Evolutionary conservation across 306 rosid species (phyloP), one percentile per base, ranked within the genome.

Genomic region (Begonia peltatifolia): DNA sequence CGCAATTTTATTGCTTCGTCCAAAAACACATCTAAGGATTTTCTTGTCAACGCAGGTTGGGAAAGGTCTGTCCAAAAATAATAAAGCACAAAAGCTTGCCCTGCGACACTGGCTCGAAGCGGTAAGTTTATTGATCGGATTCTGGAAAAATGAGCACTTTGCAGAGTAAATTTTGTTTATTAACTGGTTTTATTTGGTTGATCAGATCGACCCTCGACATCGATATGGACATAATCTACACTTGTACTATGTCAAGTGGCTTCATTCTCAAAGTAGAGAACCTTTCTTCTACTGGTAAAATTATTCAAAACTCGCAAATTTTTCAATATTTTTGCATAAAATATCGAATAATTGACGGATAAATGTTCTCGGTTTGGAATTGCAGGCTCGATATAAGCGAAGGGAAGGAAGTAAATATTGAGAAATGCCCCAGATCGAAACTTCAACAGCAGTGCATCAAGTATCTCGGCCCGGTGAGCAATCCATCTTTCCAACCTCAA

Each of bases 81-180:
- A 63, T 1, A 74, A 64, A 53, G 79, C 72, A n/a, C 67, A 69
- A 57, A 74, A 74, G 55, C 62, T 74, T 23, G 79, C 75, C 14
- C 61, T 74, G 56, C 79, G 68, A 44, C 75, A 74, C 59, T 74
- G 75, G 79, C 71, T 74, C 42, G 79, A 74, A 56, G 79, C 79
- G 12, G 79, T 74, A 57, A 57, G 75, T 50, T 42, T 51, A n/a
- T 23, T 17, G 11, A 30, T 30, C 36, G 6, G n/a, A 49, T 17
- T 59, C 41, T 12, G 14, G 12, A 41, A 17, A 17, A 30, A 30
- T 5, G 36, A 30, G 36, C 36, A 6, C 36, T 30, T 30, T 30
- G 3, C 36, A 5, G 3, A 30, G 4, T 4, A 5, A 30, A 30
- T 4, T 30, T 30, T 30, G 36, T 30, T 30, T 30, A 30, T 30